These are phyloP conservation scores for Cruciata laevipes DNA, from an alignment of 257 asterid genomes.

Conservation along the genomic window DNA sequence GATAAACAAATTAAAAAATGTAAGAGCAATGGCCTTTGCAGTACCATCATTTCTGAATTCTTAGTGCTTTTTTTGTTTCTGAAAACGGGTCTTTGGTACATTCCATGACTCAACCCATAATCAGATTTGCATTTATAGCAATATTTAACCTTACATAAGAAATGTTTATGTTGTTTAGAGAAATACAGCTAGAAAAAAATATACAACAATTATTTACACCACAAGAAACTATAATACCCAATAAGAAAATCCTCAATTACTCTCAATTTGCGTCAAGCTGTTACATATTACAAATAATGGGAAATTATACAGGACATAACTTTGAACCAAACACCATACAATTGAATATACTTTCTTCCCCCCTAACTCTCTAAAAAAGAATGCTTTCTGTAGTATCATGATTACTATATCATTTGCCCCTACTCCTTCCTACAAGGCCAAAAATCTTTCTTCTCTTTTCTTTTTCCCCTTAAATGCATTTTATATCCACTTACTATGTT, in stretches of 20 bases:
- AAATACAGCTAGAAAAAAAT: too few relatives aligned
- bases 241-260: conserved; percentile 9
- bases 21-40: too few relatives aligned
- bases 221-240: neutral
- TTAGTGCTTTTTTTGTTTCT: too few relatives aligned
- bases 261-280: conserved; percentile 3
- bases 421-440: conserved; percentile 3
- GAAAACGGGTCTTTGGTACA: too few relatives aligned
- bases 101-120: too few relatives aligned
- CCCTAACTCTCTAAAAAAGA: conserved; percentile 16
- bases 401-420: neutral
- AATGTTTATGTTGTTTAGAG: too few relatives aligned
- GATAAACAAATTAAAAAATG: too few relatives aligned
- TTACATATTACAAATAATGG: conserved; percentile 13
- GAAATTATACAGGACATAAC: conserved; percentile 10
- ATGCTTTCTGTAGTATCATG: conserved; percentile 1
- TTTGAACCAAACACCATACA: conserved; percentile 10
- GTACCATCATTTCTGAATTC: too few relatives aligned
- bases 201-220: neutral
- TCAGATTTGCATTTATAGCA: too few relatives aligned
- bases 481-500: neutral
- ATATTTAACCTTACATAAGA: too few relatives aligned
- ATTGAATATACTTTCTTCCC: conserved; percentile 6
- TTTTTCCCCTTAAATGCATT: neutral
- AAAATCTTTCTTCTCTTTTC: neutral